phyloP scores from a whole-genome alignment of 1,284 basidiomycete genomes.

The Ceratobasidium sp. region DNA sequence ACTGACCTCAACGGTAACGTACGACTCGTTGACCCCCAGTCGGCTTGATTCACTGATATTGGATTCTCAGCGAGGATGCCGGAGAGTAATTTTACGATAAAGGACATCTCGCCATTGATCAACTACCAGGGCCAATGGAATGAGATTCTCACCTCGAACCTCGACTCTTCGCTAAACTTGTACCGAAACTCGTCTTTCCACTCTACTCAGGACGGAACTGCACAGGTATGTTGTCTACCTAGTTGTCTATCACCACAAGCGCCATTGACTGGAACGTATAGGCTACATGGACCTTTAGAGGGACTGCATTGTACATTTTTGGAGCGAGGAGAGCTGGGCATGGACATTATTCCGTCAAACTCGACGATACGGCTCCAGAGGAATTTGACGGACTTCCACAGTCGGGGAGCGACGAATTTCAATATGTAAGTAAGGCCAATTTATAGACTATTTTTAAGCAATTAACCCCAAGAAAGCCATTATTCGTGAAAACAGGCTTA shows the following conservation, averaged over 20 bases:
- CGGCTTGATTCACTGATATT: background rate
- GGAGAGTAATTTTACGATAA: constrained; percentile 15
- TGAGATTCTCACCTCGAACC: background rate
- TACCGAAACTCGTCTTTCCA: constrained; percentile 16
- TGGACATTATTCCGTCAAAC: constrained; percentile 19
- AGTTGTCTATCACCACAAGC: too few relatives aligned
- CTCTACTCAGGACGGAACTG: background rate
- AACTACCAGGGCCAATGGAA: constrained; percentile 7
- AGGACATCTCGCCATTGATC: constrained; percentile 25
- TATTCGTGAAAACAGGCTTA: constrained; percentile 6
- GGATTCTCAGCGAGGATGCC: background rate
- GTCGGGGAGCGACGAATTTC: background rate
- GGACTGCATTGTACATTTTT: constrained; percentile 24
- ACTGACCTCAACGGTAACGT: background rate
- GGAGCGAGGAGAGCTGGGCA: constrained; percentile 22
- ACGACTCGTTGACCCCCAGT: background rate
- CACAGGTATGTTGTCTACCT: constrained; percentile 1
- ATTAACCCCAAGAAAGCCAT: background rate
- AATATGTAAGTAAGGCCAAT: background rate
- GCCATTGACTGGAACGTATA: background rate
- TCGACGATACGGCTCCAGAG: constrained; percentile 3
- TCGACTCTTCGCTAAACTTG: background rate
- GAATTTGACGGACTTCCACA: constrained; percentile 18
- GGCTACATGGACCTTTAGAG: constrained; percentile 17
- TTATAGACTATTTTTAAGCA: background rate